Conservation (phyloP, 345 rosid species). For the Populus davidiana region DNA sequence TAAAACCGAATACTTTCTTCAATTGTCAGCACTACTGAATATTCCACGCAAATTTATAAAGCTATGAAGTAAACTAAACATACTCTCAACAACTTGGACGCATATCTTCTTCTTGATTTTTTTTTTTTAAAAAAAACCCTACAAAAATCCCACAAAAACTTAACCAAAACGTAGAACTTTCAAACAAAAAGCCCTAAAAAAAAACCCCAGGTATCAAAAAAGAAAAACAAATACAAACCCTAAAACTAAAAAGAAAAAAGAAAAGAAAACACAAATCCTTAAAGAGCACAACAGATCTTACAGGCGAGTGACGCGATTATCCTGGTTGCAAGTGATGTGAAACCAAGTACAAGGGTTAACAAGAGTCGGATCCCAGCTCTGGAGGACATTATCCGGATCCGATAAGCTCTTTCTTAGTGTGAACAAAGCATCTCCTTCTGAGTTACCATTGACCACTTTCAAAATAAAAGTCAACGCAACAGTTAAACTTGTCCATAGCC, state of each 20-base stretch:
- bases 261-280: not conserved
- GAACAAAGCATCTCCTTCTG: conserved; percentile 90
- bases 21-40: not conserved
- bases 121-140: not conserved
- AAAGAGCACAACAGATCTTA: conserved; percentile 20
- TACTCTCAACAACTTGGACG: not conserved
- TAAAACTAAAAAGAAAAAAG: not conserved
- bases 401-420: conserved; percentile 61
- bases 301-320: conserved; percentile 89
- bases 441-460: conserved; percentile 48
- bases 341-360: conserved; percentile 98
- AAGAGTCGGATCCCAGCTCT: conserved; percentile 99
- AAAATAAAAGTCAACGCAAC: conserved; percentile 17
- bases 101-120: not conserved
- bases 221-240: not conserved
- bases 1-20: not conserved
- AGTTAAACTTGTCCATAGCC: conserved; percentile 38
- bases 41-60: not conserved
- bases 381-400: conserved; percentile 84
- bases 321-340: conserved; percentile 88
- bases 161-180: not conserved
- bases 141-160: not conserved
- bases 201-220: not conserved
- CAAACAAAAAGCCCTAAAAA: not conserved
- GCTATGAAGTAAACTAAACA: not conserved